Evolutionary conservation across 208 protist species (phyloP), one percentile per base, ranked within the genome.

Genomic region (Leishmania major): DNA sequence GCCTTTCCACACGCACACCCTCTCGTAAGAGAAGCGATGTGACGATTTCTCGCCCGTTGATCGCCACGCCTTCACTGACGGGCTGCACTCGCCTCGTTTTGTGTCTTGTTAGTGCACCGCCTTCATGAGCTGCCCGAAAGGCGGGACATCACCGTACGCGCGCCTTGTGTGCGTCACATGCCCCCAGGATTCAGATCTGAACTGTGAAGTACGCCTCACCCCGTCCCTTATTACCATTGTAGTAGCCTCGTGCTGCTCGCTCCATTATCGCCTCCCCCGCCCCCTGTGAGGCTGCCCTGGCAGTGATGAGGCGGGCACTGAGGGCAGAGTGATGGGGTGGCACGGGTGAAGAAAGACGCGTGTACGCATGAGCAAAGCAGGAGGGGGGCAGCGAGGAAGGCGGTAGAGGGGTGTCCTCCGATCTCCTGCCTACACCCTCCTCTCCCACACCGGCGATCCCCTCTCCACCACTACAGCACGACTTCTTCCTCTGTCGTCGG

Each of bases 401-500:
- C 15, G 53, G 17, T 22, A n/a, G 7, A 62, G 51, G 1, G 49
- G 13, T 31, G 45, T 40, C 25, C 28, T 25, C 10, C 7, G 7
- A 11, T 45, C 3, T 62, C 8, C 73, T 11, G 22, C 31, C 47
- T 45, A 28, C 49, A 1, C 13, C 15, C 17, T 25, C 72, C 15
- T 22, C 17, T 64, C 47, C n/a, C 47, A 37, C 47, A 22, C 43
- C 40, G 53, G 5, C 45, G 8, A 17, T 40, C 47, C 4, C 47
- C 47, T 57, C n/a, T 37, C 4, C 59, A 1, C 73, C 17, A 45
- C 57, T 78, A 93, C 22, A 93, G 79, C 28, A 79, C 37, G 17
- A 93, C 60, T 77, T 93, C 90, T 51, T 93, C 88, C 53, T 91
- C 88, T 1, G 78, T 86, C 37, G 19, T 79, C 2, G 76, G 67